phyloP scores from a whole-genome alignment of 1,139 yeast species.

The Trichomonascaceae sp. region DNA sequence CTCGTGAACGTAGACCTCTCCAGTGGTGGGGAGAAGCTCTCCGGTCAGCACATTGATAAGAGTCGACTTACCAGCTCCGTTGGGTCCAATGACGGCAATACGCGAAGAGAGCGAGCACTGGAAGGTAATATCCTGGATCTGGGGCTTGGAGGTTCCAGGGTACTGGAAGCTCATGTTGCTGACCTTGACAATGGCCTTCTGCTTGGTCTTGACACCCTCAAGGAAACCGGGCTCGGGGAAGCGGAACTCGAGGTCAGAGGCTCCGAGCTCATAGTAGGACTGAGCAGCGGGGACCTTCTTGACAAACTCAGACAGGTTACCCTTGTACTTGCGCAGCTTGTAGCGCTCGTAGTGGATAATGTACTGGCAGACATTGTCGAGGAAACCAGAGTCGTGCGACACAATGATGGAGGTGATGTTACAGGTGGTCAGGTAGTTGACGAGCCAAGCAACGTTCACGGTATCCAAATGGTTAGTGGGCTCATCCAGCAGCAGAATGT shows the following conservation, averaged over 20 bases:
- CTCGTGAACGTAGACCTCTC: slow-evolving; percentile 99
- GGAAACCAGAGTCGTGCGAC: slow-evolving; percentile 99
- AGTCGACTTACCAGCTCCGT: slow-evolving; percentile 99
- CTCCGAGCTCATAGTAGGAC: slow-evolving; percentile 97
- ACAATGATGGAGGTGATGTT: slow-evolving; percentile 96
- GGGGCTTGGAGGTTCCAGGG: slow-evolving; percentile 97
- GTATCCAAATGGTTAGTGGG: slow-evolving; percentile 99
- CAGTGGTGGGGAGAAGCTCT: slow-evolving; percentile 93
- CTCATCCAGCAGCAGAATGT: slow-evolving; percentile 95
- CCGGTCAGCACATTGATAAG: slow-evolving; percentile 97
- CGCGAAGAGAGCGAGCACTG: slow-evolving; percentile 98
- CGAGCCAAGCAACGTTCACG: slow-evolving; percentile 98
- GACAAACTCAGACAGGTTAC: slow-evolving; percentile 97
- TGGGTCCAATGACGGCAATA: slow-evolving; percentile 99
- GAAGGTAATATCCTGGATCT: slow-evolving; percentile 80
- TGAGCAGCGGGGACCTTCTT: slow-evolving; percentile 98
- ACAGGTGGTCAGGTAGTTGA: slow-evolving; percentile 95
- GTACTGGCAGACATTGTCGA: slow-evolving; percentile 94
- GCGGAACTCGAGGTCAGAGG: slow-evolving; percentile 86
- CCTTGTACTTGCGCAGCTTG: slow-evolving; percentile 99
- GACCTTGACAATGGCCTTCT: slow-evolving; percentile 98
- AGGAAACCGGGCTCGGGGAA: slow-evolving; percentile 99
- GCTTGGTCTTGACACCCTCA: slow-evolving; percentile 99
- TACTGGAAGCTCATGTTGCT: slow-evolving; percentile 96
- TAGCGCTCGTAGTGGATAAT: slow-evolving; percentile 99